These are phyloP conservation scores for Xylaria sp. DNA, from an alignment of 2,329 filamentous ascomycete genomes.

Conservation along the genomic window DNA sequence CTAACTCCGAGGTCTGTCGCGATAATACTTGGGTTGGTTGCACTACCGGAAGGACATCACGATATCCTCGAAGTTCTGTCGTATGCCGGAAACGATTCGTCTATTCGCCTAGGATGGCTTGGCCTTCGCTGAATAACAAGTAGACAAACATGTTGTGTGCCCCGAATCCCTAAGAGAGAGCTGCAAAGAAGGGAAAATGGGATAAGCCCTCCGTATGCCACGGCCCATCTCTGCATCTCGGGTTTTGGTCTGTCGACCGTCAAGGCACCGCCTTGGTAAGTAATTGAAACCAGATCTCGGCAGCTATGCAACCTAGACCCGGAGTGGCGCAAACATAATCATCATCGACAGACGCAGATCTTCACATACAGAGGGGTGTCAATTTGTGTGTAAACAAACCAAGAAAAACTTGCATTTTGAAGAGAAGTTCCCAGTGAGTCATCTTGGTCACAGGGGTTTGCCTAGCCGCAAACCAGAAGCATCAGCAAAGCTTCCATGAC, in stretches of 20 bases:
- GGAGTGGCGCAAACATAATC: conserved; percentile 15
- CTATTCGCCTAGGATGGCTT: conserved; percentile 15
- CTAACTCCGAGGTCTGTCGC: conserved; percentile 32
- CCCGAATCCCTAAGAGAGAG: conserved; percentile 8
- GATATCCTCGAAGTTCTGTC: conserved; percentile 25
- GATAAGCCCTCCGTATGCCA: conserved; percentile 3
- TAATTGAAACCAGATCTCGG: conserved; percentile 11
- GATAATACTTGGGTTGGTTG: conserved; percentile 30
- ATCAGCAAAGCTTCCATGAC: background rate
- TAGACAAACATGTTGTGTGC: conserved; percentile 13
- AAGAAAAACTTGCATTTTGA: background rate
- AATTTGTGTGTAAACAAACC: conserved; percentile 7
- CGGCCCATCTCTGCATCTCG: conserved; percentile 5
- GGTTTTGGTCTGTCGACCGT: conserved; percentile 22
- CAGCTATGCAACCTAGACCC: conserved; percentile 17
- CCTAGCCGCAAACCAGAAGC: background rate
- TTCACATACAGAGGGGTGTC: background rate
- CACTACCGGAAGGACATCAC: conserved; percentile 23
- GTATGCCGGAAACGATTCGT: conserved; percentile 16
- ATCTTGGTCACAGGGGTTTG: conserved; percentile 1
- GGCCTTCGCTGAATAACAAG: background rate
- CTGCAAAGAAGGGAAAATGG: conserved; percentile 16
- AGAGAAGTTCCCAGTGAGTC: background rate
- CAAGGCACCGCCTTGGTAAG: conserved; percentile 11
- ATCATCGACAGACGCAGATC: conserved; percentile 13